Evolutionary conservation across 129 eudicot genomes (phyloP).

Genomic region (Flaveria trinervia): DNA sequence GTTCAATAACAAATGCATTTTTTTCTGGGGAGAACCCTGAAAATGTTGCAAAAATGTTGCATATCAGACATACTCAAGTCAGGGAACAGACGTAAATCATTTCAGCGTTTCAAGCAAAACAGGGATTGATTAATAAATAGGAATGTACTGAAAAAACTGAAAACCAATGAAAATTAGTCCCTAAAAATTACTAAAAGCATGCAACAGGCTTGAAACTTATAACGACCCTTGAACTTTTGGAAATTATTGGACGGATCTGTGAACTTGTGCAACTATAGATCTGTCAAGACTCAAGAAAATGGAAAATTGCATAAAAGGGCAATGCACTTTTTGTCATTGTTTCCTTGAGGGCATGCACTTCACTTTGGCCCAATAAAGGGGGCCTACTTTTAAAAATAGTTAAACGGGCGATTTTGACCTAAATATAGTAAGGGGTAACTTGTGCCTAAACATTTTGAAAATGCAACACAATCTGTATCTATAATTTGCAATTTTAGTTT

Average conservation of each 20-base stretch:
- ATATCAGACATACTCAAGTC: not conserved
- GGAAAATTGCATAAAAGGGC: not conserved
- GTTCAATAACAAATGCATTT: conserved; percentile 47
- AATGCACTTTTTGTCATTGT: not conserved
- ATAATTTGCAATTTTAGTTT: not conserved
- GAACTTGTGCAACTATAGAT: not conserved
- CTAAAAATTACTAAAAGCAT: not conserved
- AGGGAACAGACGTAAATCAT: too few relatives aligned
- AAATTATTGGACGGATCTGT: not conserved
- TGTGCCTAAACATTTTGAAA: not conserved
- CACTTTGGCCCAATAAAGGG: not conserved
- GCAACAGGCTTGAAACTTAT: not conserved
- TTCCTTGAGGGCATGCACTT: not conserved
- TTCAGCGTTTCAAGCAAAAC: not conserved
- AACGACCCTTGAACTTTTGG: not conserved
- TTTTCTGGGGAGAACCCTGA: conserved; percentile 3
- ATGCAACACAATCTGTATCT: not conserved
- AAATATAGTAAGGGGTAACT: not conserved
- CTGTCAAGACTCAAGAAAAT: not conserved
- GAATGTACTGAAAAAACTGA: conserved; percentile 10
- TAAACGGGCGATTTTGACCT: not conserved
- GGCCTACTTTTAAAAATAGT: not conserved
- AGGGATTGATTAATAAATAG: not conserved
- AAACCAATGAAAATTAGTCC: not conserved
- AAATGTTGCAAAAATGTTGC: not conserved